These are phyloP conservation scores for Moniliella sp. DNA, from an alignment of 1,284 basidiomycete species.

Conservation along the genomic window DNA sequence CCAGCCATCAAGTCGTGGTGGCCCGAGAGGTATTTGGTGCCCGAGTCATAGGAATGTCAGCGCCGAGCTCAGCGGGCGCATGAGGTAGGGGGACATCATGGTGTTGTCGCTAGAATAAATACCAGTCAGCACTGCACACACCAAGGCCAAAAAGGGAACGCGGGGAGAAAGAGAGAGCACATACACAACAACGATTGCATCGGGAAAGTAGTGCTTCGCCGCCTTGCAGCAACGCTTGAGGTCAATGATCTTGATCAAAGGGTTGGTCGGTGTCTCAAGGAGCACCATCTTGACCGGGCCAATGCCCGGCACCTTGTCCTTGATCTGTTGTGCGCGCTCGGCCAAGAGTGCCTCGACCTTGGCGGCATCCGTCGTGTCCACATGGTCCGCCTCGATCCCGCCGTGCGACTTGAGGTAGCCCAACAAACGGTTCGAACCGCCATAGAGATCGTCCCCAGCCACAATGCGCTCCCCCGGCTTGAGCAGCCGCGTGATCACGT, in stretches of 20 bases:
- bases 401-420: conserved; percentile 70
- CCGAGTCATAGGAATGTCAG: conserved; percentile 90
- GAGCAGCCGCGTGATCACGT: conserved; percentile 75
- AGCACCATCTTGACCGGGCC: conserved; percentile 53
- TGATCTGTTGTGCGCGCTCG: conserved; percentile 12
- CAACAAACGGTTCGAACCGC: conserved; percentile 84
- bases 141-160: no score
- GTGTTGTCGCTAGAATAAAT: no score
- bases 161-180: no score
- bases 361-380: conserved; percentile 64
- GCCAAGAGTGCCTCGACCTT: conserved; percentile 20
- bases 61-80: conserved; percentile 86
- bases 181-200: conserved; percentile 23
- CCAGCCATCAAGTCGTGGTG: conserved; percentile 95
- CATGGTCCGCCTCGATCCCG: conserved; percentile 72
- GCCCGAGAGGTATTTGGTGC: conserved; percentile 87
- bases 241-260: conserved; percentile 83
- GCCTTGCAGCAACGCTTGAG: conserved; percentile 40
- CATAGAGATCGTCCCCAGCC: conserved; percentile 90
- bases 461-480: conserved; percentile 86
- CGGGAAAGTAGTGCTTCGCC: conserved; percentile 24
- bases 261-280: conserved; percentile 91
- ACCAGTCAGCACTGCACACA: no score
- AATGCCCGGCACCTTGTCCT: conserved; percentile 10
- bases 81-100: conserved; percentile 98